Evolutionary conservation across 768 basidiomycete genomes (phyloP).

Genomic region (Tricholoma hemisulphureum): DNA sequence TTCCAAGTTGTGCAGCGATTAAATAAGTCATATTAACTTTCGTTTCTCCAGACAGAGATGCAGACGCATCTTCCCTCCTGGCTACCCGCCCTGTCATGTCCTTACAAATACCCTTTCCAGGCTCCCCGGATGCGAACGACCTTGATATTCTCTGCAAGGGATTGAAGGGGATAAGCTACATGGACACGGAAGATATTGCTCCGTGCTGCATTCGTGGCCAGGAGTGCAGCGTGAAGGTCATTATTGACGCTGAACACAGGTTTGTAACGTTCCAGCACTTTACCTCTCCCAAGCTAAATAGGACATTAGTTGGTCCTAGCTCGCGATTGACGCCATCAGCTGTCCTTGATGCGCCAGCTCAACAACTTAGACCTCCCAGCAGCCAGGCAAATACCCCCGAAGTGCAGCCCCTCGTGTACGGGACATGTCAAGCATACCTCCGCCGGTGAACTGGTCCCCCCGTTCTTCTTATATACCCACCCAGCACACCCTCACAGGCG

Average conservation of each 20-base stretch:
- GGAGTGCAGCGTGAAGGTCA: constrained; percentile 61
- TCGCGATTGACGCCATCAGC: constrained; percentile 78
- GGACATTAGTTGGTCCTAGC: constrained; percentile 58
- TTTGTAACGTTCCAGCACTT: constrained; percentile 22
- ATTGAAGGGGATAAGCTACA: constrained; percentile 9
- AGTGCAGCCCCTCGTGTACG: constrained; percentile 70
- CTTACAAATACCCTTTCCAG: constrained; percentile 60
- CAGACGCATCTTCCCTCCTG: constrained; percentile 52
- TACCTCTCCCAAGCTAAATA: neutral
- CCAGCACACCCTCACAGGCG: constrained; percentile 57
- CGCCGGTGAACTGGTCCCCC: constrained; percentile 47
- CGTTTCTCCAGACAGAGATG: constrained; percentile 53
- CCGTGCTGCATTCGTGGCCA: constrained; percentile 57
- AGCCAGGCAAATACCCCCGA: constrained; percentile 9
- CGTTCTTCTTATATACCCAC: neutral
- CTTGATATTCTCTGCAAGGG: constrained; percentile 51
- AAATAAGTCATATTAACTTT: constrained; percentile 38
- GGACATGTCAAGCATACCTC: constrained; percentile 89
- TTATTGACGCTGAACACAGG: constrained; percentile 87
- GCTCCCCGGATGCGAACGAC: constrained; percentile 59
- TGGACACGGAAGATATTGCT: constrained; percentile 62
- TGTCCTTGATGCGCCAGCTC: constrained; percentile 73
- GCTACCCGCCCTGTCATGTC: constrained; percentile 35
- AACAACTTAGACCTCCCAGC: constrained; percentile 47
- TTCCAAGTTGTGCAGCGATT: constrained; percentile 83